Conservation (phyloP, 108 stramenopile species). For the Chaetoceros muelleri region DNA sequence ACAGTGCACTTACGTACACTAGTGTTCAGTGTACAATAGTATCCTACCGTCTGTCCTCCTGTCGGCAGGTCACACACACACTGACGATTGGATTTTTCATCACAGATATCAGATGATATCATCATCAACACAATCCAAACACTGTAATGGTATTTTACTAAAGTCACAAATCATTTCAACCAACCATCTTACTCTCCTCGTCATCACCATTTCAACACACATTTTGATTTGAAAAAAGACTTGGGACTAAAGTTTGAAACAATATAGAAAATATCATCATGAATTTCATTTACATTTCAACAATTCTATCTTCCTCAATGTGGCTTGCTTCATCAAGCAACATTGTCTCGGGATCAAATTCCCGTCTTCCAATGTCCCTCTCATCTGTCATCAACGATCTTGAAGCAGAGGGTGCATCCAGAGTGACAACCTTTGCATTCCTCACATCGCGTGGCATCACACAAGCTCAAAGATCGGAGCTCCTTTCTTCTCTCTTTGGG, state of each 20-base stretch:
- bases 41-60: no score
- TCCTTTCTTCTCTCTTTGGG: slow-evolving; percentile 33
- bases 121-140: no score
- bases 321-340: slow-evolving; percentile 12
- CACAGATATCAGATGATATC: no score
- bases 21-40: no score
- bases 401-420: slow-evolving; percentile 53
- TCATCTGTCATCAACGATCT: slow-evolving; percentile 68
- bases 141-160: no score
- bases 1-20: no score
- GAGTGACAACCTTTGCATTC: slow-evolving; percentile 59
- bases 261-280: no score
- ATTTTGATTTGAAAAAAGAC: no score
- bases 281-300: neutral
- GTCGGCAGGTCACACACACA: no score
- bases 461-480: slow-evolving; percentile 5
- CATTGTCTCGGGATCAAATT: slow-evolving; percentile 34
- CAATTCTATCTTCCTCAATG: neutral
- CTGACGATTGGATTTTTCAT: no score
- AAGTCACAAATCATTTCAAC: neutral
- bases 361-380: slow-evolving; percentile 71
- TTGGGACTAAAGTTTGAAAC: no score
- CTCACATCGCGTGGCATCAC: slow-evolving; percentile 57
- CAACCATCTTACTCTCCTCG: neutral
- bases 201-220: slow-evolving; percentile 6